Percentiles rank a stretch among this genome's conserved stretches.
Evolutionary conservation across 495 filamentous ascomycete species (phyloP).

Genomic region (Articulospora tetracladia): DNA sequence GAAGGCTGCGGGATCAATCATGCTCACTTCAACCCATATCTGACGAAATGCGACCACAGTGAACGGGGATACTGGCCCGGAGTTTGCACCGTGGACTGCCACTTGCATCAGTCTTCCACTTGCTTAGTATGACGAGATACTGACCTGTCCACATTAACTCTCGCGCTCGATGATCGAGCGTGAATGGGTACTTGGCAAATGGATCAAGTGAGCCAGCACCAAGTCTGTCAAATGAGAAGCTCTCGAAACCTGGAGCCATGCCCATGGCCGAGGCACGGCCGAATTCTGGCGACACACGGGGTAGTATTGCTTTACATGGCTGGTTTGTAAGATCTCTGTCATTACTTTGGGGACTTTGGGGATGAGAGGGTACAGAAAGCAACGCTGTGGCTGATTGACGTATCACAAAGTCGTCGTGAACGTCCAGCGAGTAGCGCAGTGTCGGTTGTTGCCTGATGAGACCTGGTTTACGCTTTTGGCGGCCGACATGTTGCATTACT

Average conservation of each 20-base stretch:
- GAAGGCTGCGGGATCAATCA: constrained; percentile 3
- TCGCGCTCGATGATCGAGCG: background rate
- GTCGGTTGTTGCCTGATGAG: background rate
- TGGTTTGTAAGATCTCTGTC: background rate
- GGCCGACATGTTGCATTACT: constrained; percentile 7
- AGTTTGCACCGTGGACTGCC: background rate
- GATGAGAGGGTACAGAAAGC: background rate
- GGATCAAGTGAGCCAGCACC: constrained; percentile 1
- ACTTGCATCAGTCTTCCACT: background rate
- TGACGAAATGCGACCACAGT: background rate
- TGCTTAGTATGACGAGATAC: background rate
- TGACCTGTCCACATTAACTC: constrained; percentile 1
- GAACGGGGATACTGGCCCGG: background rate
- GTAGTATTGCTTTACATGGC: background rate
- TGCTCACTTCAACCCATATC: constrained; percentile 5
- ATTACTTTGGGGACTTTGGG: no score
- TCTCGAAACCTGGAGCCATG: background rate
- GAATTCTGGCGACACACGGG: background rate
- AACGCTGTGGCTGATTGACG: background rate
- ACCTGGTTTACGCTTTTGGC: constrained; percentile 3
- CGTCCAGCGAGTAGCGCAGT: background rate
- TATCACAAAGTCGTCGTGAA: background rate
- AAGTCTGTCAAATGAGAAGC: constrained; percentile 1
- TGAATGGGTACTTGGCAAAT: constrained; percentile 4
- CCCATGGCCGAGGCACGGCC: background rate